phyloP scores from a whole-genome alignment of 2,329 filamentous ascomycete species.

The Fusarium sp. region DNA sequence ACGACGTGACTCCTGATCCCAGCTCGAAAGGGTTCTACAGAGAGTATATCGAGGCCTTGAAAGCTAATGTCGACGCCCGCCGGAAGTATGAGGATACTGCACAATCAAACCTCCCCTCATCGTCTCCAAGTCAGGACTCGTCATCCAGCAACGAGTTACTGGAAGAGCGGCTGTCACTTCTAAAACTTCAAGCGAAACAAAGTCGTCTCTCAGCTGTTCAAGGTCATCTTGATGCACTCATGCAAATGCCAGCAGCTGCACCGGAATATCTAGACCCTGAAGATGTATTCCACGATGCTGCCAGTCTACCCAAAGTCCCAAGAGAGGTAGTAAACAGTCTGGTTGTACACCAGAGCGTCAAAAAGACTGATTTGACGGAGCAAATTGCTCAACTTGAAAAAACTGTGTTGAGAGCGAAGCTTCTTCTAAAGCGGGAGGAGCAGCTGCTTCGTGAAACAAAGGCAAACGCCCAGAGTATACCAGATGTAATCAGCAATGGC shows the following conservation, averaged over 20 bases:
- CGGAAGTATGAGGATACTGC: constrained; percentile 59
- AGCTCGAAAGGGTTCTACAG: constrained; percentile 62
- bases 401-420: constrained; percentile 68
- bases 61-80: constrained; percentile 64
- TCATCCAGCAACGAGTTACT: constrained; percentile 50
- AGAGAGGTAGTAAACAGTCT: constrained; percentile 64
- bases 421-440: constrained; percentile 68
- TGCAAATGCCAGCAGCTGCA: constrained; percentile 64
- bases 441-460: constrained; percentile 64
- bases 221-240: constrained; percentile 63
- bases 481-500: constrained; percentile 53
- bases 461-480: constrained; percentile 53
- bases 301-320: constrained; percentile 63
- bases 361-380: constrained; percentile 59
- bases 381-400: constrained; percentile 68
- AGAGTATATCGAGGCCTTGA: constrained; percentile 67
- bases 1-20: constrained; percentile 52
- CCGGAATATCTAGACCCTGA: constrained; percentile 63
- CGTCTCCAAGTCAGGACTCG: constrained; percentile 36
- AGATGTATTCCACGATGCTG: constrained; percentile 60
- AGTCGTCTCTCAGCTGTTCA: constrained; percentile 64
- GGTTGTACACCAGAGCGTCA: constrained; percentile 55
- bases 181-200: constrained; percentile 65
- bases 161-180: constrained; percentile 63
- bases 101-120: constrained; percentile 37